Percentiles rank a stretch among this genome's conserved stretches.
Conservation (phyloP, 1,284 basidiomycete species). For the Pascua sp. region DNA sequence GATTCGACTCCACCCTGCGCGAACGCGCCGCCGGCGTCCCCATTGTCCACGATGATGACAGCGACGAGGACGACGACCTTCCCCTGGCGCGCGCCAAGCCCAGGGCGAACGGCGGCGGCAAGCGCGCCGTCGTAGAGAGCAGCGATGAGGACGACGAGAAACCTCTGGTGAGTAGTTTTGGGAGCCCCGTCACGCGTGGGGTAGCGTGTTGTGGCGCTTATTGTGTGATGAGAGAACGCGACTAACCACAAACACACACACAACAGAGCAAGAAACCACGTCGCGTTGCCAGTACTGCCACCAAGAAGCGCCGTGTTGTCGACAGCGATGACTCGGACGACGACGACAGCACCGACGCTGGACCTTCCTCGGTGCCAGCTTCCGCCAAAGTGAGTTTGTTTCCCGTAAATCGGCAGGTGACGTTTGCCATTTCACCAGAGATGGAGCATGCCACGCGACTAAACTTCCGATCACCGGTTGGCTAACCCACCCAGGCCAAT, state of each 20-base stretch:
- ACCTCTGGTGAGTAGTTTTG: conserved; percentile 44
- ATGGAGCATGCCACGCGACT: background rate
- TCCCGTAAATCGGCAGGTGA: conserved; percentile 7
- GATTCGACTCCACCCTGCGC: conserved; percentile 12
- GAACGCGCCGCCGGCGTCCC: conserved; percentile 11
- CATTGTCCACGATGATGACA: conserved; percentile 9
- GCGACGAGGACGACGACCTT: conserved; percentile 18
- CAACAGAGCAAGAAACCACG: conserved; percentile 27
- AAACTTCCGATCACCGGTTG: background rate
- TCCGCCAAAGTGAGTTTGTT: conserved; percentile 15
- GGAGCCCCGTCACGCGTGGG: too few species aligned
- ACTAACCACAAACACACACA: background rate
- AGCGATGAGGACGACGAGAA: conserved; percentile 38
- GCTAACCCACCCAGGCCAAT: conserved; percentile 1
- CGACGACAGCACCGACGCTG: conserved; percentile 20
- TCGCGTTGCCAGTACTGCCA: conserved; percentile 13
- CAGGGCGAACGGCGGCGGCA: conserved; percentile 27
- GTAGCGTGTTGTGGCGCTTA: background rate
- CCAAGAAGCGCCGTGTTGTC: conserved; percentile 38
- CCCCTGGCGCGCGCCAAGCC: conserved; percentile 10
- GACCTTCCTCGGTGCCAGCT: conserved; percentile 15
- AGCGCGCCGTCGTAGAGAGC: conserved; percentile 20
- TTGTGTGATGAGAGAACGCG: background rate
- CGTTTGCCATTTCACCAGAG: conserved; percentile 20
- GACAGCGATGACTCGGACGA: conserved; percentile 38